Percentiles rank a stretch among this genome's conserved stretches.
Evolutionary conservation across 2,329 filamentous ascomycete species (phyloP).

Genomic region (Sordariomycetes sp.): DNA sequence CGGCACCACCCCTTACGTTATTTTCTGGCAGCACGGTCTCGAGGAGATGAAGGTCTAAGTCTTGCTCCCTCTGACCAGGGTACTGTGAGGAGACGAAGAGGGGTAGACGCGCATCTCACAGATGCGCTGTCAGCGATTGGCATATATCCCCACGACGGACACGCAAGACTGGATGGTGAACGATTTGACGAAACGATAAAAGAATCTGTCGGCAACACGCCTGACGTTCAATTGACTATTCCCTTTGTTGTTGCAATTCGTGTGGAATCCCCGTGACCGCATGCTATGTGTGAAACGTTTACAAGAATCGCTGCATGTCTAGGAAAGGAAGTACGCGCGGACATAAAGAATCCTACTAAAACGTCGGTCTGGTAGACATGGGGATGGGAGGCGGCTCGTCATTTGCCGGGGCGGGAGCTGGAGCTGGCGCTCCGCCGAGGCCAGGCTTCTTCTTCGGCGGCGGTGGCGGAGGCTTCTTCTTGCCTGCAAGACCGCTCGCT

Average conservation of each 20-base stretch:
- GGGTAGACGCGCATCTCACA: no score
- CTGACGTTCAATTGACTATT: no score
- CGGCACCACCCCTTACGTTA: conserved; percentile 80
- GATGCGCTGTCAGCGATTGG: no score
- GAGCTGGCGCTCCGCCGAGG: conserved; percentile 14
- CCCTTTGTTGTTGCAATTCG: no score
- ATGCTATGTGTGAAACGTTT: conserved; percentile 1
- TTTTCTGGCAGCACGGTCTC: conserved; percentile 93
- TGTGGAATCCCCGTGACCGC: no score
- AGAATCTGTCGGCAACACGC: no score
- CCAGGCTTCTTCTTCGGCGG: conserved; percentile 43
- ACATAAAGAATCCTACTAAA: conserved; percentile 16
- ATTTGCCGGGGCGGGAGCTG: conserved; percentile 8
- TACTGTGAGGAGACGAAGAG: no score
- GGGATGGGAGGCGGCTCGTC: conserved; percentile 42
- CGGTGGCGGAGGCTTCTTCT: conserved; percentile 46
- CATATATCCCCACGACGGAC: no score
- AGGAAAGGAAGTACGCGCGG: neutral
- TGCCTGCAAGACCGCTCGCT: conserved; percentile 19
- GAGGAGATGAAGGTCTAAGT: conserved; percentile 85
- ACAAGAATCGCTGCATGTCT: no score
- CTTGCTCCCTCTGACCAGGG: no score
- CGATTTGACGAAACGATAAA: no score
- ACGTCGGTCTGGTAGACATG: conserved; percentile 38
- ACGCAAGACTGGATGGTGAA: no score